Percentiles rank a stretch among this genome's conserved stretches.
phyloP scores from a whole-genome alignment of 768 basidiomycete species.

The Chalciporus sphaerocephalus region DNA sequence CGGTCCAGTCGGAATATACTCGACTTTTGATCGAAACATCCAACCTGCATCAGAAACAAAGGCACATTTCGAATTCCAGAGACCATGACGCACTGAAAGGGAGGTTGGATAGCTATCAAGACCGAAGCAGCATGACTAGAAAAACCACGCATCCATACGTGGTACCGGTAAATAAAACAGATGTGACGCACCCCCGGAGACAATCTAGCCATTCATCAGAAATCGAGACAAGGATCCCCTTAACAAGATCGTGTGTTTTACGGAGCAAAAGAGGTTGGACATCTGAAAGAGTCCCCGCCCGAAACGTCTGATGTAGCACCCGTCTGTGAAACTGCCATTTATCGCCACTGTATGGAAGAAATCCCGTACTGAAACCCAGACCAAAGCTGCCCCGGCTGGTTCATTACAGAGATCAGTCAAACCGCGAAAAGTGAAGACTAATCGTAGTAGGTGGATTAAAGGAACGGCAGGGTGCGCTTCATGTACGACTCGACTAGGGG shows the following conservation, averaged over 20 bases:
- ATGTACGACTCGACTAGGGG: too few species aligned
- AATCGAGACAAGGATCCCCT: conserved; percentile 1
- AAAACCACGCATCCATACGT: not conserved
- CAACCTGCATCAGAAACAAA: not conserved
- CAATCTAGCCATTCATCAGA: conserved; percentile 2
- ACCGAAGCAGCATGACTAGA: conserved; percentile 22
- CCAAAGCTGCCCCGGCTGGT: conserved; percentile 10
- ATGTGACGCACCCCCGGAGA: conserved; percentile 8
- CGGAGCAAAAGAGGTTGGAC: conserved; percentile 9
- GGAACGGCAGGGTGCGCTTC: too few species aligned
- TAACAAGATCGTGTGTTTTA: conserved; percentile 8
- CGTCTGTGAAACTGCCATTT: conserved; percentile 18
- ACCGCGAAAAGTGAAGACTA: too few species aligned
- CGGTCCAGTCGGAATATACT: conserved; percentile 7
- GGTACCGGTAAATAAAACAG: not conserved
- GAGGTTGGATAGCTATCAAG: conserved; percentile 7
- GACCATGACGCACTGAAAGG: not conserved
- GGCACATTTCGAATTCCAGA: not conserved
- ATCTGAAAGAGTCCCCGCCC: conserved; percentile 1
- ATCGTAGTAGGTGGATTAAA: too few species aligned
- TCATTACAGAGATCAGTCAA: too few species aligned
- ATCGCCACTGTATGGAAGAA: conserved; percentile 21
- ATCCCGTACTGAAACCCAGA: conserved; percentile 14
- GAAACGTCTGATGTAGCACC: conserved; percentile 18
- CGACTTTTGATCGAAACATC: not conserved